phyloP scores from a whole-genome alignment of 371 early-diverging fungal species.

The Rhizopus stolonifer region DNA sequence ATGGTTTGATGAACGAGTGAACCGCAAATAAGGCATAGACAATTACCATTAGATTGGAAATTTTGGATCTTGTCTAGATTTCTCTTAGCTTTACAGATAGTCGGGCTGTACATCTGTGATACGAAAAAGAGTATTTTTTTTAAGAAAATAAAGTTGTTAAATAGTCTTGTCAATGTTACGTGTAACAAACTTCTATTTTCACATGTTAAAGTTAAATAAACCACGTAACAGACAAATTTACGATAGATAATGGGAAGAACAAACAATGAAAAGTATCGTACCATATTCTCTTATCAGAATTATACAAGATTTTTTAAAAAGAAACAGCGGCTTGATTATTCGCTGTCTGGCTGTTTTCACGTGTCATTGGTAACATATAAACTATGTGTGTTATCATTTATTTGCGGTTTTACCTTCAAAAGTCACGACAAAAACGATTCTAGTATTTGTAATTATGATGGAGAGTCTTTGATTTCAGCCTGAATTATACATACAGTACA shows the following conservation, averaged over 20 bases:
- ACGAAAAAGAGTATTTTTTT: not conserved
- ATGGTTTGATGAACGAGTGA: conserved; percentile 31
- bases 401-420: too few relatives aligned
- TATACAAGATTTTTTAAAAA: too few relatives aligned
- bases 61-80: not conserved
- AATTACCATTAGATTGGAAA: not conserved
- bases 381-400: too few relatives aligned
- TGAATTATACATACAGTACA: too few relatives aligned
- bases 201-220: not conserved
- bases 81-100: not conserved
- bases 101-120: not conserved
- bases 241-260: not conserved
- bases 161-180: not conserved
- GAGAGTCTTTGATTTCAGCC: too few relatives aligned
- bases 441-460: too few relatives aligned
- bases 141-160: conserved; percentile 2
- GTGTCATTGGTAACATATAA: too few relatives aligned
- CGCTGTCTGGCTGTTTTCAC: too few relatives aligned
- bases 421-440: too few relatives aligned
- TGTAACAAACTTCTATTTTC: not conserved
- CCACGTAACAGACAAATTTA: not conserved
- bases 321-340: too few relatives aligned
- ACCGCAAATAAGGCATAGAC: conserved; percentile 27
- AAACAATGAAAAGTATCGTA: conserved; percentile 3
- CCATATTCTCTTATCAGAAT: not conserved